These are phyloP conservation scores for Cerrena zonata DNA, from an alignment of 1,284 basidiomycete genomes.

Conservation along the genomic window DNA sequence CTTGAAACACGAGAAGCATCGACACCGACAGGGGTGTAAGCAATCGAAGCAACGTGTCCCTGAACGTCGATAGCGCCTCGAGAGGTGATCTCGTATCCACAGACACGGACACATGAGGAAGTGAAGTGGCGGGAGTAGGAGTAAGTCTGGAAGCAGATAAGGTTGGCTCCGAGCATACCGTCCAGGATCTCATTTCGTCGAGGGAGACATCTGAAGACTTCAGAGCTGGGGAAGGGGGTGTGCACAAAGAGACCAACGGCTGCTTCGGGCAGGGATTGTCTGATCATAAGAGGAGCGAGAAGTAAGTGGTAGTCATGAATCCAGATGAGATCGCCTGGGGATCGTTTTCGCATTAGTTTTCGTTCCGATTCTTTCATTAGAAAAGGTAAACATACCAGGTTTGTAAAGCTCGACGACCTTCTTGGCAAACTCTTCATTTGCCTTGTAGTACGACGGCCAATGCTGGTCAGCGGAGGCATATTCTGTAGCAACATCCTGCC, in stretches of 20 bases:
- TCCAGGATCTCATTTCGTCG: constrained; percentile 89
- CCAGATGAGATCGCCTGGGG: constrained; percentile 80
- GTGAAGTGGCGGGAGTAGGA: constrained; percentile 95
- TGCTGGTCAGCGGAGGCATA: constrained; percentile 77
- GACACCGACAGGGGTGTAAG: constrained; percentile 95
- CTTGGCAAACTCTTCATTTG: constrained; percentile 82
- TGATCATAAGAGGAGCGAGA: constrained; percentile 81
- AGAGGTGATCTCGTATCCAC: constrained; percentile 85
- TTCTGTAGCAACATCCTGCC: constrained; percentile 88
- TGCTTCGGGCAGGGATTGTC: constrained; percentile 72
- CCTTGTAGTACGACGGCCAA: constrained; percentile 80
- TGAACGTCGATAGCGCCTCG: constrained; percentile 78
- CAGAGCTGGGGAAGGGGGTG: constrained; percentile 94
- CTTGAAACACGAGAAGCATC: constrained; percentile 85
- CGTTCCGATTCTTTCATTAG: not conserved
- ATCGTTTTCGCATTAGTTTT: no score
- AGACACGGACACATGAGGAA: constrained; percentile 91
- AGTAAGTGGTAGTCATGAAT: constrained; percentile 92
- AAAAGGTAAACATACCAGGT: constrained; percentile 55
- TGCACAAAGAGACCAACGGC: constrained; percentile 92
- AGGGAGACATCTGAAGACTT: constrained; percentile 73
- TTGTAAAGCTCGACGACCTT: constrained; percentile 73
- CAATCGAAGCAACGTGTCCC: constrained; percentile 81
- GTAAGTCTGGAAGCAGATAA: constrained; percentile 96
- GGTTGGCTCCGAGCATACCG: constrained; percentile 95